These are phyloP conservation scores for Talaromyces sp. DNA, from an alignment of 2,329 filamentous ascomycete species.

Conservation along the genomic window DNA sequence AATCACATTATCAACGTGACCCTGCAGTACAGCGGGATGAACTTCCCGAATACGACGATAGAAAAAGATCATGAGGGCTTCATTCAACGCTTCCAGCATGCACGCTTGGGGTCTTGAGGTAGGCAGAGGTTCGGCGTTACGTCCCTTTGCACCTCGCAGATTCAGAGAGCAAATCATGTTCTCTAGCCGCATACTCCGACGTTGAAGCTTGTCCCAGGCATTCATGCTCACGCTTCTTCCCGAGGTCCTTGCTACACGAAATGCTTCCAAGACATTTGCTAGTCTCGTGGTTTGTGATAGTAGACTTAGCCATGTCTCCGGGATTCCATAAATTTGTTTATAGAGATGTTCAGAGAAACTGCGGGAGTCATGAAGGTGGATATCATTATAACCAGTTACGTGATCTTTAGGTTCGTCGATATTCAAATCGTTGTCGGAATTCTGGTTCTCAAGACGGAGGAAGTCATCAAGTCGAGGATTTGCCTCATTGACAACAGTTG, in stretches of 20 bases:
- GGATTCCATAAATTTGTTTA: conserved; percentile 47
- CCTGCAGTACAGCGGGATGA: conserved; percentile 43
- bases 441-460: conserved; percentile 37
- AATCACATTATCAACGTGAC: conserved; percentile 41
- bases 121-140: conserved; percentile 10
- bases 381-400: conserved; percentile 38
- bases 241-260: conserved; percentile 22
- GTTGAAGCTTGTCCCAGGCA: conserved; percentile 32
- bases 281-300: conserved; percentile 49
- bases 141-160: conserved; percentile 16
- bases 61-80: conserved; percentile 47
- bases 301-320: conserved; percentile 49
- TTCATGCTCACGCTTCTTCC: conserved; percentile 19
- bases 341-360: conserved; percentile 40
- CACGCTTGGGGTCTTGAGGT: conserved; percentile 26
- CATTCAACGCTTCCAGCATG: conserved; percentile 45
- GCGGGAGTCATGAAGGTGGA: conserved; percentile 43
- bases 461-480: conserved; percentile 44
- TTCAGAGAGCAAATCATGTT: conserved; percentile 40
- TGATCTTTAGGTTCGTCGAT: conserved; percentile 41
- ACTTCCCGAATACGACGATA: conserved; percentile 45
- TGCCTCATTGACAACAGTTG: conserved; percentile 14
- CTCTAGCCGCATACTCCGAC: conserved; percentile 32
- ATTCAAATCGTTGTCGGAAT: conserved; percentile 43
- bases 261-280: conserved; percentile 40